These are phyloP conservation scores for Penicillium sp. DNA, from an alignment of 2,329 filamentous ascomycete species.

Conservation along the genomic window DNA sequence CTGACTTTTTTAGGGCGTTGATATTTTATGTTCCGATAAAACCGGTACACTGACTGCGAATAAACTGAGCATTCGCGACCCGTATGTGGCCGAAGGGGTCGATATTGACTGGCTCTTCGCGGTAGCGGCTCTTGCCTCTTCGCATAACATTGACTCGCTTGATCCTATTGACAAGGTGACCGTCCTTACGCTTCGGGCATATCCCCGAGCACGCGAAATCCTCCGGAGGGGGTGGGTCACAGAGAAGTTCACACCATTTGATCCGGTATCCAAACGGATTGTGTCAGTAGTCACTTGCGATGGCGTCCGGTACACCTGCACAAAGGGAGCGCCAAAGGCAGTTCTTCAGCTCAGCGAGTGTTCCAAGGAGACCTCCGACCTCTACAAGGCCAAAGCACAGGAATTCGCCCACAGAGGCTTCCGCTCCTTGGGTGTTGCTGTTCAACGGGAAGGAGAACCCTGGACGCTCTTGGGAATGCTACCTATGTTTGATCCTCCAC, in stretches of 20 bases:
- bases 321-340: constrained; percentile 78
- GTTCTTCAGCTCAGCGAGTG: constrained; percentile 72
- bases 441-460: constrained; percentile 74
- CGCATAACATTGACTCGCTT: constrained; percentile 77
- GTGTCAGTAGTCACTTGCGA: constrained; percentile 71
- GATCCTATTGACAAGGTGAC: constrained; percentile 83
- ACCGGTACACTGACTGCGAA: constrained; percentile 70
- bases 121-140: constrained; percentile 75
- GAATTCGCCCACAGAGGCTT: constrained; percentile 80
- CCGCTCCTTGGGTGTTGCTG: constrained; percentile 77
- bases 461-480: constrained; percentile 78
- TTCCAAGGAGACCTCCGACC: constrained; percentile 64
- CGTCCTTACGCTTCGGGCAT: constrained; percentile 73
- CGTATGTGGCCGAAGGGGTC: constrained; percentile 76
- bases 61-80: constrained; percentile 76
- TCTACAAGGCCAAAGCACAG: constrained; percentile 73
- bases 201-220: constrained; percentile 76
- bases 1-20: constrained; percentile 58
- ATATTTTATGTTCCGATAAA: constrained; percentile 82
- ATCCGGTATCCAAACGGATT: constrained; percentile 80
- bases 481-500: constrained; percentile 80
- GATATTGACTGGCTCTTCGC: constrained; percentile 87
- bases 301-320: constrained; percentile 72
- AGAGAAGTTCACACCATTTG: constrained; percentile 72
- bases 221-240: constrained; percentile 75